These are phyloP conservation scores for Bromus sterilis DNA, from an alignment of 176 grass and related monocot genomes.

Conservation along the genomic window DNA sequence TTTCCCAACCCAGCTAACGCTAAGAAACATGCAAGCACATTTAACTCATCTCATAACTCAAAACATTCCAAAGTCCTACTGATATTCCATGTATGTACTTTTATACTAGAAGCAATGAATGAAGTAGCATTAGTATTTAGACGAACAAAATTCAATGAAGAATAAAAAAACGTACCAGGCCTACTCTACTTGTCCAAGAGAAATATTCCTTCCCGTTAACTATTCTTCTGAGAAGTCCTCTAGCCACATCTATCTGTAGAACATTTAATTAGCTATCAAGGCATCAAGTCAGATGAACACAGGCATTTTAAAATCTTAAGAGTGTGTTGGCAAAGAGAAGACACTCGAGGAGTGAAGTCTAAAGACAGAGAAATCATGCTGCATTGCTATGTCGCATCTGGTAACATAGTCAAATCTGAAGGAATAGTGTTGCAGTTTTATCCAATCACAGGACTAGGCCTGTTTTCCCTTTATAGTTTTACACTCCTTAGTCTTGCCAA, in stretches of 20 bases:
- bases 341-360: neutral
- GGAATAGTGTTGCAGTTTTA: neutral
- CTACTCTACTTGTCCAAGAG: constrained; percentile 93
- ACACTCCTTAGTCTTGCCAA: neutral
- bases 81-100: neutral
- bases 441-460: neutral
- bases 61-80: neutral
- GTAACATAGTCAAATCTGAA: constrained; percentile 8
- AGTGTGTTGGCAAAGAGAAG: neutral
- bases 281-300: constrained; percentile 2
- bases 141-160: neutral
- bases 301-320: constrained; percentile 10
- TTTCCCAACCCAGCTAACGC: neutral
- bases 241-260: constrained; percentile 77
- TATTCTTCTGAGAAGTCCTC: constrained; percentile 67
- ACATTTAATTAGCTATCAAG: neutral
- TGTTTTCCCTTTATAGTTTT: neutral
- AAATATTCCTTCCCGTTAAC: constrained; percentile 56
- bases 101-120: neutral
- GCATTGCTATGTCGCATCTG: neutral
- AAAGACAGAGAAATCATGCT: constrained; percentile 4
- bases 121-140: neutral
- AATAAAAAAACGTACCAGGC: constrained; percentile 54
- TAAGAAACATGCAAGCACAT: neutral
- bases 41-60: neutral